Evolutionary conservation across 2,329 filamentous ascomycete species (phyloP), one percentile per base, ranked within the genome.

Genomic region (Phialocephala subalpina): DNA sequence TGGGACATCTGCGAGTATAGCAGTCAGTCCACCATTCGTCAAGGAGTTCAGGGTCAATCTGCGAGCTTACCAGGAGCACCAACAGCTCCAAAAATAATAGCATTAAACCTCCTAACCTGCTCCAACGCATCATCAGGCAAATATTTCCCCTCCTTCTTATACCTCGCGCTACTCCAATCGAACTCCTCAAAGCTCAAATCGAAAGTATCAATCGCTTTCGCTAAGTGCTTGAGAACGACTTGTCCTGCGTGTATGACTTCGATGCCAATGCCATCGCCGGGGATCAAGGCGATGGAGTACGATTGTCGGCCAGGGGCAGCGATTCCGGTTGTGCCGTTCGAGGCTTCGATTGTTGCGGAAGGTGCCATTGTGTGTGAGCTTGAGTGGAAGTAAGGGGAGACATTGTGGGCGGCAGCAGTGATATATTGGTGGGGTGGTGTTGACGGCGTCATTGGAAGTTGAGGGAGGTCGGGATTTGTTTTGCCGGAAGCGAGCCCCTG

Each of bases 171-270:
- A 62, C 82, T 84, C 87, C 87, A 90, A 72, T 87, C 84, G 67
- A 85, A 87, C 71, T 87, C 77, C 55, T 82, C 80, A 73, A 91
- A 92, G 12, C 86, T 78, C 0, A 92, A 79, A 9, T 83, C 80
- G 76, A 92, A 92, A 0, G 84, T 83, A 45, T 84, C 81, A 1
- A 88, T 78, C 1, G 83, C 79, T 38, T 80, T 74, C 4, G 82
- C 79, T 0, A 90, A 76, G 16, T 82, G 82, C 67, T 87, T 82
- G 59, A 92, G 77, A 0, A 90, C 90, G 49, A 83, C 80, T 9
- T 91, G 85, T 3, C 86, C 84, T 1, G 86, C 86, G 33, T 82
- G 79, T 36, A 90, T 82, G n/a, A 90, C 87, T 74, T 90, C 87
- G 1, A 82, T 81, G 33, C 88, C 87, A 59, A 91, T 90, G 29